Evolutionary conservation across 345 rosid species (phyloP).

Genomic region (Eucalyptus cloeziana): DNA sequence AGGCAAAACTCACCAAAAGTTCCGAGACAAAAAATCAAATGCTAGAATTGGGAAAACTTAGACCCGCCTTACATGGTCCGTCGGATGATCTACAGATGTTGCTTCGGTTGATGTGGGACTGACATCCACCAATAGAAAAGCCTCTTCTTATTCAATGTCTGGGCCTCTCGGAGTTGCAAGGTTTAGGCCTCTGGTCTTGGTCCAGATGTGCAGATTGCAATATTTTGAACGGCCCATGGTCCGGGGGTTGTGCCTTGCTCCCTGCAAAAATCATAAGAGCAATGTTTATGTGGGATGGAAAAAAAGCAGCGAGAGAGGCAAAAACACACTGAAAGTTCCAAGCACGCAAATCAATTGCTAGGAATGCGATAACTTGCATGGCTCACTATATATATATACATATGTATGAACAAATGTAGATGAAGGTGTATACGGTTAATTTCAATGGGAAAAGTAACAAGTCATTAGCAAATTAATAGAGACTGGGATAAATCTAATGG

Average conservation of each 20-base stretch:
- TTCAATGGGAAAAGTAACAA: background rate
- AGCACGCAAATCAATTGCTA: background rate
- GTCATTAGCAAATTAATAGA: background rate
- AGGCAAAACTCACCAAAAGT: background rate
- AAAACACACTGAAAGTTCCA: background rate
- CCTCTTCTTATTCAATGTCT: background rate
- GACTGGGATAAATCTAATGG: background rate
- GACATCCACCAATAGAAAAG: background rate
- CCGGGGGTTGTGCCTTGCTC: background rate
- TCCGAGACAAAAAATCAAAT: background rate
- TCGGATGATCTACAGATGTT: background rate
- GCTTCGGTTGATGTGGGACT: background rate
- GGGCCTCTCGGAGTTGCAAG: background rate
- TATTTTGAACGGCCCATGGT: background rate
- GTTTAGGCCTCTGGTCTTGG: background rate
- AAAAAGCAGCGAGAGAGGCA: background rate
- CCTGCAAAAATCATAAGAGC: background rate
- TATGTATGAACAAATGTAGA: background rate
- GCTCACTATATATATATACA: too few species aligned
- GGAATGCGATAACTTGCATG: background rate
- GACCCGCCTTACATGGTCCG: background rate
- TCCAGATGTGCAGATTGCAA: background rate
- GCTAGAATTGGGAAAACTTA: background rate
- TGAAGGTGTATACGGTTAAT: background rate
- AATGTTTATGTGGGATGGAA: background rate